Base-by-base conservation (phyloP, 2,329 filamentous ascomycete species). In the Neocatenulostroma microsporum region DNA sequence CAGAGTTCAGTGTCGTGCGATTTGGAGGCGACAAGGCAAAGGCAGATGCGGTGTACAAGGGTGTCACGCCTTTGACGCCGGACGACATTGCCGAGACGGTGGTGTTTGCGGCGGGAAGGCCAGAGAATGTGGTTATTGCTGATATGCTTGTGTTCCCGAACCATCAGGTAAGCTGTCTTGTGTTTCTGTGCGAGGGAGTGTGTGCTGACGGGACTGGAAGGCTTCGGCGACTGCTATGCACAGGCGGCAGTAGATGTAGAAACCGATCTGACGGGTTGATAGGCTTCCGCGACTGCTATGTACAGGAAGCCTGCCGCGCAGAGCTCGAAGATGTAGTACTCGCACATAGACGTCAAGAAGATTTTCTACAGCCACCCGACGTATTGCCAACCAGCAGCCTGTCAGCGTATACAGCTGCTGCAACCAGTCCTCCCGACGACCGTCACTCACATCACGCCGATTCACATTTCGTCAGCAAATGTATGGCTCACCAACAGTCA, bases 21-120 rank as follows among this genome's bases (percentile, higher is more conserved):
- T 94, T 91, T 62, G 80, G 84, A 45, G 88, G 88, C 4, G 88
- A 95, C 61, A 88, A 88, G 69, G 59, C 72, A 42, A 94, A 94
- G 70, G 88, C 88, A 3, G 84, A 91, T 67, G 83, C 84, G 34
- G 86, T 94, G 36, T 94, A 94, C 62, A 78, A 80, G 80, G 82
- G 80, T 34, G 80, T 76, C 49, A 83, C 93, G 48, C 87, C 88
- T 26, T 69, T 95, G 49, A 94, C 86, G 0, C 83, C 84, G 0
- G 84, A 91, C 33, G 88, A 95, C 55, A 87, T 95, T 55, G 88
- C 88, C 10, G 88, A 95, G 65, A 73, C 93, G 20, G 72, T 94
- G 21, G 87, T 95, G 7, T 95, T 94, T 57, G 73, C 82, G 2
- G 86, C 83, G 3, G 82, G 82, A 3, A 75, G 88, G 53, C 76